Evolutionary conservation across 768 basidiomycete species (phyloP).

Genomic region (Leccinellum rugosiceps): DNA sequence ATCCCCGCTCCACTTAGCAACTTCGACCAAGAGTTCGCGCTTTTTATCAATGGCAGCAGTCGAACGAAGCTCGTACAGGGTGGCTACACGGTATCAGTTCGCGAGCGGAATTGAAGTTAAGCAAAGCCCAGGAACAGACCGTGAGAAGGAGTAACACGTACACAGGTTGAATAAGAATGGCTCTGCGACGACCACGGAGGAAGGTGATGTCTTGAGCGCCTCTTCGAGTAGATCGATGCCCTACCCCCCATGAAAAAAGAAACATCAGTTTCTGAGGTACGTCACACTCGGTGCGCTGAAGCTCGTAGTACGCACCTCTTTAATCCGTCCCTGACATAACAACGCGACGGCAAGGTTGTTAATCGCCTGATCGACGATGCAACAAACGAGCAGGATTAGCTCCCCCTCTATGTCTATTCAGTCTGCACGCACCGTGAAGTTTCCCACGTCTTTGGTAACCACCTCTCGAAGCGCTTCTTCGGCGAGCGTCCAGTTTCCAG

Average conservation of each 20-base stretch:
- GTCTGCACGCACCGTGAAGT: constrained; percentile 46
- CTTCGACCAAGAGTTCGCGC: constrained; percentile 66
- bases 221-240: constrained; percentile 68
- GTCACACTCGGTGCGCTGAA: not conserved
- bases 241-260: constrained; percentile 31
- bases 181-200: constrained; percentile 71
- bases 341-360: constrained; percentile 76
- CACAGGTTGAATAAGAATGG: constrained; percentile 85
- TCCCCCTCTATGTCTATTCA: not conserved
- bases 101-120: not conserved
- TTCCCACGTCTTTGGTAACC: constrained; percentile 52
- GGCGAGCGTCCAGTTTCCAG: constrained; percentile 67
- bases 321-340: constrained; percentile 66
- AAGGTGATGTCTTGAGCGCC: constrained; percentile 61
- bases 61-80: constrained; percentile 79
- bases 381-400: not conserved
- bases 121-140: not conserved
- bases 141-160: constrained; percentile 34
- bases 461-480: constrained; percentile 41
- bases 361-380: constrained; percentile 46
- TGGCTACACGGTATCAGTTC: constrained; percentile 40
- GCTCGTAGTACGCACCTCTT: constrained; percentile 48
- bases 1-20: constrained; percentile 85
- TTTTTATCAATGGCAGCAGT: constrained; percentile 73
- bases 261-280: not conserved